Base-by-base conservation (phyloP, 2,329 filamentous ascomycete species). In the Talaromyces sp. region DNA sequence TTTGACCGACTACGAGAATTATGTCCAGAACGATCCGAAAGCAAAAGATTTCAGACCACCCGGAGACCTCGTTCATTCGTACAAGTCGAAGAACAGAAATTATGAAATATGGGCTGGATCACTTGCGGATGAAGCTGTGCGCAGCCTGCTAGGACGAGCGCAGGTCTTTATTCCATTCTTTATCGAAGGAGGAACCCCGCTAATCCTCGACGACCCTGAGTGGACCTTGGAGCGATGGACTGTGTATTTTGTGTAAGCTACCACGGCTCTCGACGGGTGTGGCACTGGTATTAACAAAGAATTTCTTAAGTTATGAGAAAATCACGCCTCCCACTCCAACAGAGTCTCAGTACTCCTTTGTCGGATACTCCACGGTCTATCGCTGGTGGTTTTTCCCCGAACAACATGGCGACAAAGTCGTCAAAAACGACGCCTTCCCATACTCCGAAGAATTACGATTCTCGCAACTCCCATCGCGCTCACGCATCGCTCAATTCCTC, bases 401-500 rank as follows among this genome's bases (percentile, higher is more conserved):
- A 63, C 70, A 73, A 61, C 61, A 65, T 12, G 71, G 73, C 16
- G 69, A 82, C 25, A 77, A 80, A 0, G 75, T 76, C 0, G 65
- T 74, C 14, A 72, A 73, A 21, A 82, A 72, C 70, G 84, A 63
- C 75, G 65, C 73, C 31, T 79, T 79, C 65, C 79, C 77, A 31
- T 79, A 58, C 63, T 73, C 67, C 70, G 78, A 42, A 57, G 66
- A 74, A 59, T 72, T 82, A 55, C 71, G 76, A n/a, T 80, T 88
- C 66, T 75, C 84, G 4, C 79, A 88, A 56, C 82, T 93, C 1
- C 89, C 91, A 12, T 89, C 88, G 69, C 87, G 93, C 42, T 86
- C 91, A 64, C 85, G 96, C 50, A 91, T 99, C 67, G 96, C 93
- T 0, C 95, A 99, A 74, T 98, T 98, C 76, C 73, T 99, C 65